Evolutionary conservation across 108 stramenopile species (phyloP).

Genomic region (Hondaea fermentalgiana): DNA sequence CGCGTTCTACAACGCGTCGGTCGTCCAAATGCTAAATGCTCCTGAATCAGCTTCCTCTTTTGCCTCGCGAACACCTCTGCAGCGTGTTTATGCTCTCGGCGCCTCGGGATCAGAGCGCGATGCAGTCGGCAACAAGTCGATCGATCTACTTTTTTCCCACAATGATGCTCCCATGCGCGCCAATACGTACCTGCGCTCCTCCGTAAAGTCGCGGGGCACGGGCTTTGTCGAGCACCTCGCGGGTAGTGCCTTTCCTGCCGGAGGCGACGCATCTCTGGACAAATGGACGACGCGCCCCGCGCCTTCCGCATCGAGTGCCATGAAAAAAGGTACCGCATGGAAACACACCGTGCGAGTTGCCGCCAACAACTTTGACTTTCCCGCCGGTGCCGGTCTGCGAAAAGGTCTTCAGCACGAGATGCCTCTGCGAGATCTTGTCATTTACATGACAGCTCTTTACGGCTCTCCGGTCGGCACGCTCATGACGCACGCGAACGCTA

Average conservation of each 20-base stretch:
- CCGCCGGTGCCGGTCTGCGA: not conserved
- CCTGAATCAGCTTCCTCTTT: not conserved
- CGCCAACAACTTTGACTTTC: slow-evolving; percentile 5
- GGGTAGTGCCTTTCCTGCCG: not conserved
- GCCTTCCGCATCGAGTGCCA: not conserved
- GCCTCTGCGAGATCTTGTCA: not conserved
- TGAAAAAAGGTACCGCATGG: not conserved
- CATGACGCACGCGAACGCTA: slow-evolving; percentile 9
- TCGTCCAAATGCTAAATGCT: not conserved
- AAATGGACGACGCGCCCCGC: not conserved
- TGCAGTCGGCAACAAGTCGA: not conserved
- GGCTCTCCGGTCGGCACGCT: slow-evolving; percentile 18
- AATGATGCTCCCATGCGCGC: not conserved
- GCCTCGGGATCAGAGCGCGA: not conserved
- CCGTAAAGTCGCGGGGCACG: not conserved
- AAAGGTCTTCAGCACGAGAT: not conserved
- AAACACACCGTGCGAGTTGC: not conserved
- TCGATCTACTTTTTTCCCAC: not conserved
- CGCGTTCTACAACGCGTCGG: not conserved
- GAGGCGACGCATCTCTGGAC: not conserved
- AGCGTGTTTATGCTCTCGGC: not conserved
- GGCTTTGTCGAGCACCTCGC: not conserved
- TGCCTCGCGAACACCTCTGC: not conserved
- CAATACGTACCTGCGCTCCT: not conserved
- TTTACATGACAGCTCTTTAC: slow-evolving; percentile 12